Evolutionary conservation across 768 basidiomycete species (phyloP).

Genomic region (Kwoniella pini): DNA sequence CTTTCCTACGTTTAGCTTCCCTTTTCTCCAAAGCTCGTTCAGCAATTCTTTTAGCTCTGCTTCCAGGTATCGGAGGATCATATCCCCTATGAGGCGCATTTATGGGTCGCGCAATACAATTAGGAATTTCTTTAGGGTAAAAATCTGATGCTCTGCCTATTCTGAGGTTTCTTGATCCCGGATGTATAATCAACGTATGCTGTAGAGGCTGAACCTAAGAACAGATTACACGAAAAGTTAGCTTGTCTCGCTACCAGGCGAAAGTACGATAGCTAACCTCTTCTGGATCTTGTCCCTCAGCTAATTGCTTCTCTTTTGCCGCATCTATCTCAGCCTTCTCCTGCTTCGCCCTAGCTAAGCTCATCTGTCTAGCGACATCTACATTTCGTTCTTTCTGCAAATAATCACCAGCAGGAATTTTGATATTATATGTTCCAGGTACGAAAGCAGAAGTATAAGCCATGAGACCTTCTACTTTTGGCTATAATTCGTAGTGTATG

Average conservation of each 20-base stretch:
- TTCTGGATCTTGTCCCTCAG: slow-evolving; percentile 15
- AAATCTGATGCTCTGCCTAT: slow-evolving; percentile 56
- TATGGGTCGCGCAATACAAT: slow-evolving; percentile 48
- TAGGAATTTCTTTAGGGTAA: slow-evolving; percentile 50
- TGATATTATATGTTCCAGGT: slow-evolving; percentile 44
- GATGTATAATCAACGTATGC: slow-evolving; percentile 55
- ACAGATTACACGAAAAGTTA: too few relatives aligned
- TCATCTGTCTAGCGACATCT: slow-evolving; percentile 40
- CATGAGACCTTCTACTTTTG: slow-evolving; percentile 34
- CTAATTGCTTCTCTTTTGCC: slow-evolving; percentile 17
- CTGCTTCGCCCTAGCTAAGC: slow-evolving; percentile 24
- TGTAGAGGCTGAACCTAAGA: slow-evolving; percentile 34
- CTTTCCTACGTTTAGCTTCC: slow-evolving; percentile 23
- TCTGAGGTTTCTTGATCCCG: slow-evolving; percentile 54
- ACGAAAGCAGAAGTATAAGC: slow-evolving; percentile 39
- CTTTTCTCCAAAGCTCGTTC: slow-evolving; percentile 16
- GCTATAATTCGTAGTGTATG: background rate
- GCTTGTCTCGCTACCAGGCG: too few relatives aligned
- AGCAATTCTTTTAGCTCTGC: slow-evolving; percentile 29
- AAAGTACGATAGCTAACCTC: slow-evolving; percentile 19
- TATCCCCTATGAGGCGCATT: slow-evolving; percentile 12
- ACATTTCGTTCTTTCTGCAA: slow-evolving; percentile 35
- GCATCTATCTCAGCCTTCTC: slow-evolving; percentile 28
- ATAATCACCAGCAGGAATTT: slow-evolving; percentile 47
- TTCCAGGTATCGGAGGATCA: slow-evolving; percentile 34